Conservation (phyloP, 768 basidiomycete species). For the Naganishia friedmannii region DNA sequence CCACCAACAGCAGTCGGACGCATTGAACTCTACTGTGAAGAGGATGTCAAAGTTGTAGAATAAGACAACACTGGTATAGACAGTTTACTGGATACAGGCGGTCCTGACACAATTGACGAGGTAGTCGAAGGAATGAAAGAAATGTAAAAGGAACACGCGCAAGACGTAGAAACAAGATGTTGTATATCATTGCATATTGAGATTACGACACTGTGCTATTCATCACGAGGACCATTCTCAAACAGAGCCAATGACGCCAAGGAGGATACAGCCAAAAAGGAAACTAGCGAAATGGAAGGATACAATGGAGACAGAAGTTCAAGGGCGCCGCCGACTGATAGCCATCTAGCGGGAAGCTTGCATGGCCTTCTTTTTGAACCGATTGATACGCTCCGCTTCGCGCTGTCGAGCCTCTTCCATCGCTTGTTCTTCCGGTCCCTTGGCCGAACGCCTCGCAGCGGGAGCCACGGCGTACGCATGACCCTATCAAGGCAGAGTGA, state of each 20-base stretch:
- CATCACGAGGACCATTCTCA: too few species aligned
- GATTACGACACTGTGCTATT: too few species aligned
- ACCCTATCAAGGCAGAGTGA: constrained; percentile 12
- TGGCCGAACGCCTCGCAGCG: constrained; percentile 19
- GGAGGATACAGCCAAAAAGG: not conserved
- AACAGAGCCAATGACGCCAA: not conserved
- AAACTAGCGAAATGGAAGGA: constrained; percentile 8
- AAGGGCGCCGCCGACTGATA: not conserved
- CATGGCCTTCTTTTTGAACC: constrained; percentile 30
- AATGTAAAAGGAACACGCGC: not conserved
- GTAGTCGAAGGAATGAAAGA: not conserved
- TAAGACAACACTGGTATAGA: too few species aligned
- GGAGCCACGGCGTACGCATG: constrained; percentile 30
- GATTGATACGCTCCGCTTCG: constrained; percentile 27
- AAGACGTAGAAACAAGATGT: not conserved
- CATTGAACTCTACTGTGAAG: constrained; percentile 22
- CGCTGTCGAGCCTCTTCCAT: constrained; percentile 26
- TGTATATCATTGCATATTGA: constrained; percentile 5
- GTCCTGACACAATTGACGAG: too few species aligned
- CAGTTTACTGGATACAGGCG: too few species aligned
- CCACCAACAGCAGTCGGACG: constrained; percentile 25
- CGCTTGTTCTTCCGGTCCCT: constrained; percentile 22
- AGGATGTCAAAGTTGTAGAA: constrained; percentile 23
- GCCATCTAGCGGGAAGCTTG: constrained; percentile 13
- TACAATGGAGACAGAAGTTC: not conserved